Percentiles rank a stretch among this genome's conserved stretches.
These are phyloP conservation scores for Venturia carpophila DNA, from an alignment of 2,329 filamentous ascomycete species.

Conservation along the genomic window DNA sequence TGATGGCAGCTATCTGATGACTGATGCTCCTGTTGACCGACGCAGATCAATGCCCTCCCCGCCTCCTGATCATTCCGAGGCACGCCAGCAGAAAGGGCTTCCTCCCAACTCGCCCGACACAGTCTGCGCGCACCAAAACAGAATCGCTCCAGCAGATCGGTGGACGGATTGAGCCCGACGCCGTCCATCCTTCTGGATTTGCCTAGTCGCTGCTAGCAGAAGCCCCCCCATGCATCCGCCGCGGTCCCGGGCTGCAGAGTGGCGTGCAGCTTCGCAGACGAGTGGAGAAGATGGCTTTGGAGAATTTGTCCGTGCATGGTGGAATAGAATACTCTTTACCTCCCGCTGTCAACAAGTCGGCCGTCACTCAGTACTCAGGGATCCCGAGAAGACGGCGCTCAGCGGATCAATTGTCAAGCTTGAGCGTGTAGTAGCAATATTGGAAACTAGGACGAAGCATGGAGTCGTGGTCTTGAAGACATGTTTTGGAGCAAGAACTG, in stretches of 20 bases:
- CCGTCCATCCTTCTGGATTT: background rate
- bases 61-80: background rate
- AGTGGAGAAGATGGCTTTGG: background rate
- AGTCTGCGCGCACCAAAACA: background rate
- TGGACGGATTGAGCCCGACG: background rate
- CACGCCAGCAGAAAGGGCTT: background rate
- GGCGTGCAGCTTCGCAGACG: background rate
- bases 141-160: background rate
- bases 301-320: background rate
- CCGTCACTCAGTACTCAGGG: background rate
- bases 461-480: background rate
- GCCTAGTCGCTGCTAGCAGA: conserved; percentile 1
- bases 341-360: conserved; percentile 7
- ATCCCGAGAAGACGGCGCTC: too few species aligned
- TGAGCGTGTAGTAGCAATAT: background rate
- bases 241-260: background rate
- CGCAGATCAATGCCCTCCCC: background rate
- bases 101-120: background rate
- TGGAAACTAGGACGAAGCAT: background rate
- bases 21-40: background rate
- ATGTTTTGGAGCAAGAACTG: background rate
- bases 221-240: conserved; percentile 6
- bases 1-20: too few species aligned
- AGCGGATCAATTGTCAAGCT: too few species aligned
- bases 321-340: background rate